Evolutionary conservation across 2,329 filamentous ascomycete species (phyloP).

Genomic region (Trichoderma sp.): DNA sequence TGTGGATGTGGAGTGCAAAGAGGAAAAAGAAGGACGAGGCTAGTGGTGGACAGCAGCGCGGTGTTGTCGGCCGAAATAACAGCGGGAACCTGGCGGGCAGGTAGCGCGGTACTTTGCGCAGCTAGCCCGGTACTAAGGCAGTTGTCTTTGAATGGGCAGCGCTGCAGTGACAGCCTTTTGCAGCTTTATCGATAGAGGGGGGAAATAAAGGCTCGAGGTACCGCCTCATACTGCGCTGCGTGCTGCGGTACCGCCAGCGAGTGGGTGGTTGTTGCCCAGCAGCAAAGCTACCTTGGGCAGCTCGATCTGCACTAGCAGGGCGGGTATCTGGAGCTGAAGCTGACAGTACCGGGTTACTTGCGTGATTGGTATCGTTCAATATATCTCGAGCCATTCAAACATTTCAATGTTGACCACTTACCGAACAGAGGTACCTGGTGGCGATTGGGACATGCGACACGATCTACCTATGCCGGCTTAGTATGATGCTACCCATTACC

Average conservation of each 20-base stretch:
- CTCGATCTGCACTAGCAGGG: constrained; percentile 12
- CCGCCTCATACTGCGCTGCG: background rate
- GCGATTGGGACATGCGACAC: background rate
- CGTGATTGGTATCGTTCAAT: background rate
- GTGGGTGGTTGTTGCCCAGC: background rate
- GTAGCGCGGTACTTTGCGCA: constrained; percentile 11
- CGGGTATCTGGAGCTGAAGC: constrained; percentile 16
- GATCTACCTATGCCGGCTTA: background rate
- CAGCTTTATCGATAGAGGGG: constrained; percentile 15
- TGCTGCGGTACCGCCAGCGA: background rate
- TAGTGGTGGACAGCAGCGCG: constrained; percentile 19
- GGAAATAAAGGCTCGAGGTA: background rate
- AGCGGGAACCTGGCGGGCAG: constrained; percentile 17
- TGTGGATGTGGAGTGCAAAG: constrained; percentile 21
- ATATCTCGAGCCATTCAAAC: background rate
- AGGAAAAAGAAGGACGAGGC: constrained; percentile 19
- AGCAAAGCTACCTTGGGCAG: background rate
- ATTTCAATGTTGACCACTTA: background rate
- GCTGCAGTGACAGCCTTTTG: constrained; percentile 6
- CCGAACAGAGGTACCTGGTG: background rate
- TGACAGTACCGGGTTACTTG: background rate
- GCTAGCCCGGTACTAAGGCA: background rate
- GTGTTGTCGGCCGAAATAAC: constrained; percentile 21
- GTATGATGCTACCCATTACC: background rate
- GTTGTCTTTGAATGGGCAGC: background rate